Evolutionary conservation across 768 basidiomycete genomes (phyloP).

Genomic region (Lepiota venenata): DNA sequence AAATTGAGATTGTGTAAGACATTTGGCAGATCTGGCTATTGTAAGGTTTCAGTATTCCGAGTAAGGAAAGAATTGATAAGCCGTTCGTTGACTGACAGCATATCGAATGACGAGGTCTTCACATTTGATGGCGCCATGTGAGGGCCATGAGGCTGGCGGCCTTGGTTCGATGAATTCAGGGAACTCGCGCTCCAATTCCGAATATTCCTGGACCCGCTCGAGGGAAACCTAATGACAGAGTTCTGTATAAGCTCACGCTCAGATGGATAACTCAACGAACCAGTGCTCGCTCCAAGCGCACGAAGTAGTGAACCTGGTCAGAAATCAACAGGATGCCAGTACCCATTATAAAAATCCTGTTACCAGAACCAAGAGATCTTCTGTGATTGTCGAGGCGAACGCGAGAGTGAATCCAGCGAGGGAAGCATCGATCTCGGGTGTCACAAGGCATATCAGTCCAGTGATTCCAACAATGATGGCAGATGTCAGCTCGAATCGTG

Average conservation of each 20-base stretch:
- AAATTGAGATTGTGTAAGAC: constrained; percentile 82
- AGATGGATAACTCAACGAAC: constrained; percentile 32
- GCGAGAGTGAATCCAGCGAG: constrained; percentile 84
- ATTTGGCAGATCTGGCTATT: constrained; percentile 79
- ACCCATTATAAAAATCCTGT: constrained; percentile 11
- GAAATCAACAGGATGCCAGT: not conserved
- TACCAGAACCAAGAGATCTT: constrained; percentile 68
- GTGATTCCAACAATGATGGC: constrained; percentile 68
- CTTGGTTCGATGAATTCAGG: constrained; percentile 85
- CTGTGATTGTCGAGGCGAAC: constrained; percentile 75
- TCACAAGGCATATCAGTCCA: constrained; percentile 60
- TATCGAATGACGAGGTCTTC: constrained; percentile 76
- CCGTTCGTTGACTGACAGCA: constrained; percentile 53
- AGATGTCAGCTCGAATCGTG: constrained; percentile 83
- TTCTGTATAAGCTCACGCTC: not conserved
- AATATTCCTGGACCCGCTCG: constrained; percentile 90
- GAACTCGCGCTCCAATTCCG: constrained; percentile 72
- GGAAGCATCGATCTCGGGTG: constrained; percentile 73
- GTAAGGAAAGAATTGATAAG: not conserved
- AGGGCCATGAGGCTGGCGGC: constrained; percentile 80
- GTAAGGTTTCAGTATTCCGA: not conserved
- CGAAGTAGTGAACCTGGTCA: constrained; percentile 69
- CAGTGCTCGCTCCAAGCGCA: constrained; percentile 90
- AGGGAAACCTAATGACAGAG: constrained; percentile 57
- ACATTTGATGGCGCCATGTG: constrained; percentile 62